Percentiles rank a stretch among this genome's conserved stretches.
phyloP scores from a whole-genome alignment of 2,329 filamentous ascomycete species.

The Arthroderma sp. region DNA sequence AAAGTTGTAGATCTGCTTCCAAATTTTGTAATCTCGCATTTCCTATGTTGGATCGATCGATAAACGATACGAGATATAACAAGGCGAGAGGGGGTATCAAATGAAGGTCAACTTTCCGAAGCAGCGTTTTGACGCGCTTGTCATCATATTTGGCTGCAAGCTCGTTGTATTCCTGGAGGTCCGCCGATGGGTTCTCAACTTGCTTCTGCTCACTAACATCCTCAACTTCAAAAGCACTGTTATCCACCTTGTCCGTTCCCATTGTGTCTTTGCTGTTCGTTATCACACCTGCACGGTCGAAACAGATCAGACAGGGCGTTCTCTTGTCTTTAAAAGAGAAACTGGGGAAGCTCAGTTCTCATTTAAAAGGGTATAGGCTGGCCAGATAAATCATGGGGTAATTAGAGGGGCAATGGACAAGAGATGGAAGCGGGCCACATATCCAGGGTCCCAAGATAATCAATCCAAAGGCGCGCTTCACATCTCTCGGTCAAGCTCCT shows the following conservation, averaged over 20 bases:
- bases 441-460: too few relatives aligned
- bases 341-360: too few relatives aligned
- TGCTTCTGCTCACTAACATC: not conserved
- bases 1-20: slow-evolving; percentile 23
- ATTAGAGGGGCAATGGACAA: too few relatives aligned
- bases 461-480: too few relatives aligned
- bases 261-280: too few relatives aligned
- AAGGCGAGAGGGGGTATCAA: slow-evolving; percentile 3
- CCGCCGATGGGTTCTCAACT: not conserved
- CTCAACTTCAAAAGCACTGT: not conserved
- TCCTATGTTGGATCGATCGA: slow-evolving; percentile 21
- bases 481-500: not conserved
- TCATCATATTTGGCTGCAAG: slow-evolving; percentile 1
- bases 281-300: too few relatives aligned
- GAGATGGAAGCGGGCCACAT: too few relatives aligned
- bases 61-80: slow-evolving; percentile 6
- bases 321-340: too few relatives aligned
- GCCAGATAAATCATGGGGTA: too few relatives aligned
- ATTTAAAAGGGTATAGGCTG: too few relatives aligned
- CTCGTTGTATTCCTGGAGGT: slow-evolving; percentile 2
- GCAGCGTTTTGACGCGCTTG: not conserved
- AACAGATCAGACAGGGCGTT: too few relatives aligned
- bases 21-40: slow-evolving; percentile 35
- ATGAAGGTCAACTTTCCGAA: slow-evolving; percentile 4
- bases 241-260: too few relatives aligned